A percentile compares a stretch with the other conserved stretches of the same genome.
phyloP scores from a whole-genome alignment of 1,284 basidiomycete genomes.

The Leccinum griseonigrum region DNA sequence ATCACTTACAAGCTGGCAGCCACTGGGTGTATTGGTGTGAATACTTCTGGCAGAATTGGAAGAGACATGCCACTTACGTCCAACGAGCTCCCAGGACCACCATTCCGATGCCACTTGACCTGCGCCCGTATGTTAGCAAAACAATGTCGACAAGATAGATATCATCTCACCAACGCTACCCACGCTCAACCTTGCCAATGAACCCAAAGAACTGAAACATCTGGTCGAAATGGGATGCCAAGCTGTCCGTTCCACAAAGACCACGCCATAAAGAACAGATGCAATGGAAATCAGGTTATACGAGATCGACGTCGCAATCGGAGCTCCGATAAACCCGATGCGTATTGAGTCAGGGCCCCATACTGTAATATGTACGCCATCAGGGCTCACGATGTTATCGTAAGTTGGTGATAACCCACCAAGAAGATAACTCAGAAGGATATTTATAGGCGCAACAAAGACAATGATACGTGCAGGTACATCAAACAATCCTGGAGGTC shows the following conservation, averaged over 20 bases:
- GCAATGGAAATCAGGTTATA: conserved; percentile 80
- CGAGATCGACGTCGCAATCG: conserved; percentile 84
- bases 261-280: conserved; percentile 72
- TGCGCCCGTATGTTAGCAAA: not conserved
- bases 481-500: conserved; percentile 67
- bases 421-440: conserved; percentile 79
- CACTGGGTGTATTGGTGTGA: conserved; percentile 32
- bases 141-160: not conserved
- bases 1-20: conserved; percentile 56
- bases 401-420: conserved; percentile 39
- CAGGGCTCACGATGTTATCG: not conserved
- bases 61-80: conserved; percentile 34
- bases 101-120: conserved; percentile 15
- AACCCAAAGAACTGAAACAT: conserved; percentile 69
- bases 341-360: conserved; percentile 80
- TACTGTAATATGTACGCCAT: conserved; percentile 42
- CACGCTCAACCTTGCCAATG: conserved; percentile 72
- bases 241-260: conserved; percentile 74
- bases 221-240: conserved; percentile 79
- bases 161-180: conserved; percentile 62
- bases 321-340: conserved; percentile 92
- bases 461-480: conserved; percentile 86
- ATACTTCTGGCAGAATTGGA: not conserved
- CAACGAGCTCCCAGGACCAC: conserved; percentile 8
- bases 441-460: conserved; percentile 85